These are phyloP conservation scores for Exophiala aquamarina DNA, from an alignment of 2,329 filamentous ascomycete species.

Conservation along the genomic window DNA sequence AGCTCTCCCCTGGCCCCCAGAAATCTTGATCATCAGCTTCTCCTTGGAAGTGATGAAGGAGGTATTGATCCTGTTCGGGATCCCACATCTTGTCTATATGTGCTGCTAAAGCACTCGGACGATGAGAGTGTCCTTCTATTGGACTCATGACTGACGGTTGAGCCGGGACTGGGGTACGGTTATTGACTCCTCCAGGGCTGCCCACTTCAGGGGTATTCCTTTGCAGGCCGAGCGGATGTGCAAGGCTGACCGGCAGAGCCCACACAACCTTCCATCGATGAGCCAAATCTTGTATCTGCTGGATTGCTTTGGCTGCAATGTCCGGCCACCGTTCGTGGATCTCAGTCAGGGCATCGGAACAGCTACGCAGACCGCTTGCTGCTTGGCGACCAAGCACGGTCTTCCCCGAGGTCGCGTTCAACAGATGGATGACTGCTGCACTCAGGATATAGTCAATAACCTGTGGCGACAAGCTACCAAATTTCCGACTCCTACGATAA, in stretches of 20 bases:
- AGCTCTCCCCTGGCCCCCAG: not conserved
- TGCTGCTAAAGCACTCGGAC: not conserved
- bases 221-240: not conserved
- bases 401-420: constrained; percentile 2
- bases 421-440: constrained; percentile 1
- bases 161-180: too few relatives aligned
- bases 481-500: not conserved
- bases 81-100: not conserved
- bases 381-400: not conserved
- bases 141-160: too few relatives aligned
- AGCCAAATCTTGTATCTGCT: not conserved
- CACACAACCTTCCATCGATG: constrained; percentile 5
- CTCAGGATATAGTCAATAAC: constrained; percentile 2
- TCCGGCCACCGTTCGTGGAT: not conserved
- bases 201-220: too few relatives aligned
- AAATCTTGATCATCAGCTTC: not conserved
- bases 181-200: too few relatives aligned
- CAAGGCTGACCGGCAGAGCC: not conserved
- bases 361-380: not conserved
- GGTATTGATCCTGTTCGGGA: not conserved
- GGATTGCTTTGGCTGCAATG: not conserved
- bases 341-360: not conserved
- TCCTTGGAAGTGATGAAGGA: not conserved
- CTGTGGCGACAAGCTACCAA: constrained; percentile 2
- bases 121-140: too few relatives aligned